Conservation (phyloP, 352 stramenopile species). For the Pythium angustatum region DNA sequence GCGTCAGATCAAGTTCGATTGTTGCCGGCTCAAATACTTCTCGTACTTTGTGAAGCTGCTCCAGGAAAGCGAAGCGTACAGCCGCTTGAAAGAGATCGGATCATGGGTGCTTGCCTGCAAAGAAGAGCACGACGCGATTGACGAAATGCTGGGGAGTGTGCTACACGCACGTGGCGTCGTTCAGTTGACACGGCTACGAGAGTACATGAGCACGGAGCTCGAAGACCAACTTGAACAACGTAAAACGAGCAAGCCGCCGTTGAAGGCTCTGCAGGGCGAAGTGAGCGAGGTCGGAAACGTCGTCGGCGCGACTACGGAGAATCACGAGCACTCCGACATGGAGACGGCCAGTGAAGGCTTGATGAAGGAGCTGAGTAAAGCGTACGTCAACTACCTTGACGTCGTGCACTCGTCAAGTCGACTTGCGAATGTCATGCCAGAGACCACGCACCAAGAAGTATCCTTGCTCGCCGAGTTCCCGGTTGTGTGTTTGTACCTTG, state of each 20-base stretch:
- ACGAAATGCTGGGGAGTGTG: constrained; percentile 64
- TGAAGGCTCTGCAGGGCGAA: background rate
- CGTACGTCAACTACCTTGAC: constrained; percentile 64
- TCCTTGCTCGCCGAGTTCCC: constrained; percentile 41
- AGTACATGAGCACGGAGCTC: constrained; percentile 11
- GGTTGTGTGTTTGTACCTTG: constrained; percentile 41
- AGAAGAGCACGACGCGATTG: constrained; percentile 82
- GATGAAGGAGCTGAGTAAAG: constrained; percentile 62
- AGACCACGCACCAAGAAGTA: constrained; percentile 10
- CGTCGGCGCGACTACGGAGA: background rate
- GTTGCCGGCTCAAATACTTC: constrained; percentile 77
- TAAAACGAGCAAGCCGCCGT: background rate
- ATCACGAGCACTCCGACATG: background rate
- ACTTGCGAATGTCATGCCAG: constrained; percentile 30
- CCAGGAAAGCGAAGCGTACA: constrained; percentile 52
- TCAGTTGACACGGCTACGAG: constrained; percentile 19
- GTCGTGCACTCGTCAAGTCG: constrained; percentile 41
- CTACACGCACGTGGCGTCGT: constrained; percentile 50
- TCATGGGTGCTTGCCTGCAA: constrained; percentile 77
- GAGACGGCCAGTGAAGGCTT: constrained; percentile 20
- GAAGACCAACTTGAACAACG: constrained; percentile 12
- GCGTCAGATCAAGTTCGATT: constrained; percentile 80
- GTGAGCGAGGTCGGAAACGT: background rate
- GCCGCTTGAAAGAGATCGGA: constrained; percentile 62
- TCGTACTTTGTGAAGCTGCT: constrained; percentile 61